phyloP scores from a whole-genome alignment of 306 rosid species.

The Medicago arabica region DNA sequence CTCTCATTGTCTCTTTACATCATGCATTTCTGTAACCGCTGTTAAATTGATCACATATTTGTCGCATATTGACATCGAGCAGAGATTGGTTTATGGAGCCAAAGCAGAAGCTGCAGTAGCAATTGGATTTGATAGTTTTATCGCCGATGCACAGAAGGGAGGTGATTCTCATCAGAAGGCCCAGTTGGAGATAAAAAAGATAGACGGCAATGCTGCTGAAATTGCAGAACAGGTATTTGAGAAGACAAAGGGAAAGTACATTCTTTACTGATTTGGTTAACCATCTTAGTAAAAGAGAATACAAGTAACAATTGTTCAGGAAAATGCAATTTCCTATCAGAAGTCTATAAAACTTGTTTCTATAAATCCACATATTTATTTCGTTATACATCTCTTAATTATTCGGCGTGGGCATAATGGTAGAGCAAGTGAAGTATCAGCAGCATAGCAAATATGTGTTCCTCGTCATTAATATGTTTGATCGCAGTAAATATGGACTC shows the following conservation, averaged over 20 bases:
- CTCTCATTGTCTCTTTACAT: conserved; percentile 6
- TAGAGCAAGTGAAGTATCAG: too few relatives aligned
- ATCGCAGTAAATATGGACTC: background rate
- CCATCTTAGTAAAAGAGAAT: conserved; percentile 3
- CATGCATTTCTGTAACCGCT: background rate
- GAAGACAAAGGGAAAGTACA: conserved; percentile 74
- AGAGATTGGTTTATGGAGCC: conserved; percentile 95
- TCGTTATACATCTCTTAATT: too few relatives aligned
- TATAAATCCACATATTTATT: too few relatives aligned
- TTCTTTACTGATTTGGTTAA: conserved; percentile 44
- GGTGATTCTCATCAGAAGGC: conserved; percentile 76
- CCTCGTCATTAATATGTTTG: background rate
- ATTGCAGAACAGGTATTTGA: conserved; percentile 90
- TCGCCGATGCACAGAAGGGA: conserved; percentile 86
- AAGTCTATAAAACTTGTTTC: too few relatives aligned
- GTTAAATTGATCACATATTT: background rate
- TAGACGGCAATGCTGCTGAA: conserved; percentile 77
- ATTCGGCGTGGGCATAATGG: too few relatives aligned
- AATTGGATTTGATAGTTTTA: conserved; percentile 79
- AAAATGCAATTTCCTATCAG: conserved; percentile 12
- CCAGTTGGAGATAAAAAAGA: conserved; percentile 82
- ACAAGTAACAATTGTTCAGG: conserved; percentile 3
- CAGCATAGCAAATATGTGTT: too few relatives aligned
- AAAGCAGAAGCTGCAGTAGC: conserved; percentile 88
- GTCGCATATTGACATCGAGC: conserved; percentile 28